Evolutionary conservation across 805 yeast species (phyloP).

Genomic region (Wickerhamiella galacta): DNA sequence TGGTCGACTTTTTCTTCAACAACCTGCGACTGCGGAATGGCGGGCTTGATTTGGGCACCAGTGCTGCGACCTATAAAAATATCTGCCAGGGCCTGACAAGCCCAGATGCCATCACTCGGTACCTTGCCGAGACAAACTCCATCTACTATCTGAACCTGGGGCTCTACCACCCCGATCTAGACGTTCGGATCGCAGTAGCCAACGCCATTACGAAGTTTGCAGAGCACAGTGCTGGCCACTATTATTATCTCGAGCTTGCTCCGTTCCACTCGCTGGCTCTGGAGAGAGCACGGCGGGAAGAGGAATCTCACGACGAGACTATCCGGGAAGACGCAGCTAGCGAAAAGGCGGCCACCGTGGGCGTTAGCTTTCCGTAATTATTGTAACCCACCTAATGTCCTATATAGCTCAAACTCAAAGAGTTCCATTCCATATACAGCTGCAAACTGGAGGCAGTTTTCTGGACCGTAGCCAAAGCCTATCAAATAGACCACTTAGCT

Average conservation of each 20-base stretch:
- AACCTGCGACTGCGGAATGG: constrained; percentile 2
- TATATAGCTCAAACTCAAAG: no score
- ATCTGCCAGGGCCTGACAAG: constrained; percentile 14
- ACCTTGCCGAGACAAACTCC: constrained; percentile 14
- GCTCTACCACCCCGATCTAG: constrained; percentile 17
- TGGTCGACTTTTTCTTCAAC: constrained; percentile 13
- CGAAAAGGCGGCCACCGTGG: no score
- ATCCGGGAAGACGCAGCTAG: no score
- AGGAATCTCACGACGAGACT: no score
- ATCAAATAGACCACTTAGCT: no score
- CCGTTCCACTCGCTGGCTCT: constrained; percentile 8
- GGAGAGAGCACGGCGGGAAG: constrained; percentile 4
- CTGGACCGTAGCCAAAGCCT: no score
- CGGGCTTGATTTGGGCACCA: constrained; percentile 13
- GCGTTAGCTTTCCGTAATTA: no score
- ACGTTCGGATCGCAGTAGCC: constrained; percentile 14
- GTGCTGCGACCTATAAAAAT: constrained; percentile 15
- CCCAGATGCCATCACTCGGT: constrained; percentile 18
- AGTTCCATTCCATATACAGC: no score
- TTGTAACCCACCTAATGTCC: no score
- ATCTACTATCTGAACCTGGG: constrained; percentile 19
- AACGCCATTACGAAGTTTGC: constrained; percentile 15
- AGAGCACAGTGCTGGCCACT: constrained; percentile 18
- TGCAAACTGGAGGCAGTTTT: no score
- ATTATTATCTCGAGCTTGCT: constrained; percentile 11